Evolutionary conservation across 768 basidiomycete genomes (phyloP), one percentile per base, ranked within the genome.

Genomic region (Podaxis sp.): DNA sequence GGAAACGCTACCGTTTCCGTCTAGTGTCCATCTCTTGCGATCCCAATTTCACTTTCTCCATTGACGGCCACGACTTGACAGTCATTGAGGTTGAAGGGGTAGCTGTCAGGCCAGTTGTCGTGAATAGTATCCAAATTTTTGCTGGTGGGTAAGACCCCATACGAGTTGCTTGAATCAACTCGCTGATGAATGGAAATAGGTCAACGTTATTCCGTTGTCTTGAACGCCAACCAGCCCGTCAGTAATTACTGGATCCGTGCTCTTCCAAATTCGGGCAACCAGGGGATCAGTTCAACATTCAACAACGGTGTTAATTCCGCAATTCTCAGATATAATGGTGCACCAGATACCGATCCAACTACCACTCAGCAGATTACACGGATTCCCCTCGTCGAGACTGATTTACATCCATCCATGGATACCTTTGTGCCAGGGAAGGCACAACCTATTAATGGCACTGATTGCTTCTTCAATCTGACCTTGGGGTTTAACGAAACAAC

Each of bases 1-100:
- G 77, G 10, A 71, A 69, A 48, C 75, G 83, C 4, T 87, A 87
- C 65, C 80, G 86, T n/a, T 82, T 87, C 72, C 79, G 86, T 3
- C 40, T 88, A 1, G 64, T 87, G 33, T 73, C 77, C 10, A 76
- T 80, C 11, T 82, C 85, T 22, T 87, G 87, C 67, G 76, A 80
- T 56, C 76, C 80, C 2, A 71, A 75, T 62, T 81, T 71, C 61
- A 40, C 60, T 0, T 83, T 85, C 66, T 80, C 81, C 6, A 80
- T 82, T 30, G 77, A 79, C 56, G 72, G 73, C 2, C 83, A 84
- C 58, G 68, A 58, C 4, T 59, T 77, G 65, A 77, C 76, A 3
- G 75, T 73, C 48, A 82, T 82, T 56, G 80, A 80, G 68, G 77
- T 71, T 4, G 81, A 82, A 41, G 78, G 76, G 66, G 13, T 79